Evolutionary conservation across 331 rosid species (phyloP).

Genomic region (Acacia pycnantha): DNA sequence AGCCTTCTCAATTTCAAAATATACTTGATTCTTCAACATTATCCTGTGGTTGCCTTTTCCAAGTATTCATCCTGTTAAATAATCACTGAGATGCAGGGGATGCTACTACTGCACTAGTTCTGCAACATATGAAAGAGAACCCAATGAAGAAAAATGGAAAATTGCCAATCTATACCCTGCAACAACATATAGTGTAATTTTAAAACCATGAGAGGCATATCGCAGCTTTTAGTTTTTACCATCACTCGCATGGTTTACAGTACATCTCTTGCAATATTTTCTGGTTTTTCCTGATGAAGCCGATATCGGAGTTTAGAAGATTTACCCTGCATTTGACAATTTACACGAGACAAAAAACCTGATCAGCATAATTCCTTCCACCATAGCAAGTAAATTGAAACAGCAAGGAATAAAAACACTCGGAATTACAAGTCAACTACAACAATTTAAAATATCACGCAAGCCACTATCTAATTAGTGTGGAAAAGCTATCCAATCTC

Average conservation of each 20-base stretch:
- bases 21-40: slow-evolving; percentile 12
- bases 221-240: slow-evolving; percentile 10
- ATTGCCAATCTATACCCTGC: slow-evolving; percentile 37
- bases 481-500: background rate
- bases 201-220: slow-evolving; percentile 29
- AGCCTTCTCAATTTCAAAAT: slow-evolving; percentile 15
- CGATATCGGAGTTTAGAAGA: slow-evolving; percentile 32
- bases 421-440: background rate
- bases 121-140: slow-evolving; percentile 35
- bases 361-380: slow-evolving; percentile 16
- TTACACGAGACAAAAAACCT: background rate
- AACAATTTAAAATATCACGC: background rate
- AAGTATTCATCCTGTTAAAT: background rate
- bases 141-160: slow-evolving; percentile 35
- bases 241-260: slow-evolving; percentile 31
- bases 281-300: slow-evolving; percentile 11
- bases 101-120: slow-evolving; percentile 41
- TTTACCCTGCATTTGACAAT: slow-evolving; percentile 38
- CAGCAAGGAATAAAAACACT: background rate
- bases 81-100: slow-evolving; percentile 30
- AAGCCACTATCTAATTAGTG: background rate
- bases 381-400: background rate
- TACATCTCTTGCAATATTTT: slow-evolving; percentile 42
- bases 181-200: slow-evolving; percentile 26
- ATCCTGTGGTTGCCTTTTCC: slow-evolving; percentile 24